Conservation (phyloP, 2,329 filamentous ascomycete species). For the Pseudogymnoascus sp. region DNA sequence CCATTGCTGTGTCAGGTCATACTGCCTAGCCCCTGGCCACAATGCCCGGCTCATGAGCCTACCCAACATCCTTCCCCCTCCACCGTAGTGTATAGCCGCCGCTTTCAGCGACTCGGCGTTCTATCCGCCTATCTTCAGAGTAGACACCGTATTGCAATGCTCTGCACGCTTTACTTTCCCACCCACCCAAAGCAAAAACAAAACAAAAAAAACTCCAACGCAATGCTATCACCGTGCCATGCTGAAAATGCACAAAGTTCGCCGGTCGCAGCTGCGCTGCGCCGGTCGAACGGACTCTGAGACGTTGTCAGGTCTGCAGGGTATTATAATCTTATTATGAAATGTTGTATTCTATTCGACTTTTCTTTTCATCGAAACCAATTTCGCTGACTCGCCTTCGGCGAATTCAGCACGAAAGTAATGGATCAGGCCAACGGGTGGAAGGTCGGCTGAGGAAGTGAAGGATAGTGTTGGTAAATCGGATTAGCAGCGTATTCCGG, state of each 20-base stretch:
- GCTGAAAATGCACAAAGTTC: slow-evolving; percentile 5
- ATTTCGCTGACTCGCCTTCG: neutral
- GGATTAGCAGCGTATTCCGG: slow-evolving; percentile 43
- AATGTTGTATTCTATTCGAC: slow-evolving; percentile 4
- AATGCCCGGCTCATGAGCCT: neutral
- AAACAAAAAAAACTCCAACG: neutral
- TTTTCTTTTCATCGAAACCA: slow-evolving; percentile 1
- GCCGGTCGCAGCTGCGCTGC: neutral
- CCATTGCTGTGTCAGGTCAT: neutral
- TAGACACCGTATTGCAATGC: neutral
- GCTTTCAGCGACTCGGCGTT: neutral
- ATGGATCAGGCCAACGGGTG: neutral
- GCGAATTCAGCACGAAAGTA: neutral
- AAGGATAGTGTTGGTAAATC: slow-evolving; percentile 2
- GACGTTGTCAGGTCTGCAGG: neutral
- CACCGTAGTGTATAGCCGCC: neutral
- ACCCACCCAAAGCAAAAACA: neutral
- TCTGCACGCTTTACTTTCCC: neutral
- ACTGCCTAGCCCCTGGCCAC: neutral
- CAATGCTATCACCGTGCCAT: slow-evolving; percentile 9
- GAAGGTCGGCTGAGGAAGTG: slow-evolving; percentile 4
- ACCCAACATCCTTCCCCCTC: neutral
- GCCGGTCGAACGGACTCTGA: neutral
- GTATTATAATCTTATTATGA: slow-evolving; percentile 6
- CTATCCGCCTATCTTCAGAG: slow-evolving; percentile 1